Evolutionary conservation across 2,329 filamentous ascomycete genomes (phyloP).

Genomic region (Chaetothyriales sp.): DNA sequence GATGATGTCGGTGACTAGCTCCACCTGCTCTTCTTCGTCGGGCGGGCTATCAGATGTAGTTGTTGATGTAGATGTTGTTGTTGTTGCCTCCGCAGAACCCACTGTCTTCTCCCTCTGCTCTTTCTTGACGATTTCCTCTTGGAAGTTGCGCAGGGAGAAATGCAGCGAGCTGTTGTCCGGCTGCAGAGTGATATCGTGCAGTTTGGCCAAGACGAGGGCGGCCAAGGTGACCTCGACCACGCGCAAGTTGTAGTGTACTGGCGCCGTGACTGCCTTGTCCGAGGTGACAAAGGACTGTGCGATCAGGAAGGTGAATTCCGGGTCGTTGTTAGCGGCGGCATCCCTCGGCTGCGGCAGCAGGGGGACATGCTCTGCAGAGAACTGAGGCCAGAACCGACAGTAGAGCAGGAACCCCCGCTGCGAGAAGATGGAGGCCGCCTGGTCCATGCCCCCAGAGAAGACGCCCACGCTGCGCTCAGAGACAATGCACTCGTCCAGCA

Average conservation of each 20-base stretch:
- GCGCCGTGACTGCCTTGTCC: constrained; percentile 87
- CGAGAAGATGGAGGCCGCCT: constrained; percentile 89
- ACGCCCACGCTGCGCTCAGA: constrained; percentile 90
- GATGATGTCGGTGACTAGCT: constrained; percentile 54
- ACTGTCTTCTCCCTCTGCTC: constrained; percentile 26
- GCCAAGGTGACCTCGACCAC: constrained; percentile 92
- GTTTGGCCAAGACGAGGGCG: constrained; percentile 49
- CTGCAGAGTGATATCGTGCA: constrained; percentile 49
- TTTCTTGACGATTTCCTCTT: constrained; percentile 58
- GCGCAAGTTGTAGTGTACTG: constrained; percentile 88
- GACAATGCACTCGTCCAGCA: constrained; percentile 85
- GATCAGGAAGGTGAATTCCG: constrained; percentile 80
- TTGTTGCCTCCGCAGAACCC: too few relatives aligned
- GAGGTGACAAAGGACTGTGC: constrained; percentile 88
- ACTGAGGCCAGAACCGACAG: constrained; percentile 70
- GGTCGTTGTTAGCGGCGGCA: constrained; percentile 26
- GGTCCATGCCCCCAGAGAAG: constrained; percentile 96
- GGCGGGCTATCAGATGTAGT: too few relatives aligned
- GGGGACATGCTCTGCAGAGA: constrained; percentile 60
- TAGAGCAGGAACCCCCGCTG: constrained; percentile 73
- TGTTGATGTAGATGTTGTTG: too few relatives aligned
- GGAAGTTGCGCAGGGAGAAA: constrained; percentile 71
- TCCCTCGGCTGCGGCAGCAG: constrained; percentile 51
- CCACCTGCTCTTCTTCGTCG: constrained; percentile 44
- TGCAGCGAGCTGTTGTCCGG: constrained; percentile 69